These are phyloP conservation scores for Pseudogymnoascus sp. DNA, from an alignment of 2,329 filamentous ascomycete species.

Conservation along the genomic window DNA sequence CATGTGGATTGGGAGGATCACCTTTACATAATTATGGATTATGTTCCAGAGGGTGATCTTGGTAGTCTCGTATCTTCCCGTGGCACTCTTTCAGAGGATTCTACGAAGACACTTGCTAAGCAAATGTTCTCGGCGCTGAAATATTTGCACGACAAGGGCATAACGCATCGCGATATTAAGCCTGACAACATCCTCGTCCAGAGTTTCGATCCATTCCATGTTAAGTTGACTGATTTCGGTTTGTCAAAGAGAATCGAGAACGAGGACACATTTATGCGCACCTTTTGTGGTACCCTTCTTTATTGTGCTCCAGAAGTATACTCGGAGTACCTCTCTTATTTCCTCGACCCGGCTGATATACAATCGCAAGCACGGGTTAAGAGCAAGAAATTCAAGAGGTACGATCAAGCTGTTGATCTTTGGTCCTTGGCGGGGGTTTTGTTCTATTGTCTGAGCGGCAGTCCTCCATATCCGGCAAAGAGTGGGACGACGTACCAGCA, in stretches of 20 bases:
- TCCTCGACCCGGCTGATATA: conserved; percentile 52
- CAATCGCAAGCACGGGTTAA: conserved; percentile 35
- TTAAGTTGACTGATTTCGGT: conserved; percentile 95
- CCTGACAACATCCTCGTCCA: conserved; percentile 93
- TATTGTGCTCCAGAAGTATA: conserved; percentile 98
- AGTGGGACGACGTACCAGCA: conserved; percentile 69
- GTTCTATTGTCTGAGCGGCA: conserved; percentile 74
- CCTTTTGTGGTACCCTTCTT: conserved; percentile 89
- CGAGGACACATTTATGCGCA: conserved; percentile 78
- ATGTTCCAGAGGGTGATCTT: conserved; percentile 73
- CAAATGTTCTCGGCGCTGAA: conserved; percentile 76
- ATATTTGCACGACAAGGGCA: conserved; percentile 80
- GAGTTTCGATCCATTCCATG: conserved; percentile 61
- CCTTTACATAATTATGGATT: conserved; percentile 97
- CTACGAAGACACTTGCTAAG: conserved; percentile 63
- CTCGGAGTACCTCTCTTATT: conserved; percentile 60
- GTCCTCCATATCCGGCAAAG: conserved; percentile 73
- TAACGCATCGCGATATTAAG: conserved; percentile 98
- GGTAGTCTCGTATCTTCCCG: conserved; percentile 61
- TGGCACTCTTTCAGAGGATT: conserved; percentile 57
- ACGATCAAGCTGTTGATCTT: conserved; percentile 87
- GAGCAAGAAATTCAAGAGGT: conserved; percentile 48
- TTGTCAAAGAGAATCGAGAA: conserved; percentile 89
- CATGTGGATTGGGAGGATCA: conserved; percentile 74
- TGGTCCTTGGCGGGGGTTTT: conserved; percentile 94